phyloP scores from a whole-genome alignment of 2,329 filamentous ascomycete genomes.

The Bipolaris zeicola region DNA sequence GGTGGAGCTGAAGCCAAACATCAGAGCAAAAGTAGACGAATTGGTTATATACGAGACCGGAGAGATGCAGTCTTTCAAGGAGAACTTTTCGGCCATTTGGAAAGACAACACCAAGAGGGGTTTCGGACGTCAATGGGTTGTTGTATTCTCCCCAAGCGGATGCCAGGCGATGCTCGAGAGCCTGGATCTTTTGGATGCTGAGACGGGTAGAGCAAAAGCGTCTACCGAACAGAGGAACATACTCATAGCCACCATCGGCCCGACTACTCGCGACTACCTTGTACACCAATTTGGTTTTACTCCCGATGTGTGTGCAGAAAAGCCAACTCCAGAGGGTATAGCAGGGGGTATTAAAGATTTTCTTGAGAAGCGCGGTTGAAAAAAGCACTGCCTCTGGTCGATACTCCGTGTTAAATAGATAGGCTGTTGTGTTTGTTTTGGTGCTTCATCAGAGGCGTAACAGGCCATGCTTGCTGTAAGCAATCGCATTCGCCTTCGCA shows the following conservation, averaged over 20 bases:
- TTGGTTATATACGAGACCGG: conserved; percentile 85
- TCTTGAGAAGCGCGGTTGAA: conserved; percentile 1
- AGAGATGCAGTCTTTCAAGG: conserved; percentile 77
- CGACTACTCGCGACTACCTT: conserved; percentile 83
- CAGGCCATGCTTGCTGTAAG: not conserved
- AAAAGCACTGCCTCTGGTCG: not conserved
- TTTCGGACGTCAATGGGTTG: conserved; percentile 66
- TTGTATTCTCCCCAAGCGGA: conserved; percentile 71
- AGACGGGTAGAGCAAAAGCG: conserved; percentile 44
- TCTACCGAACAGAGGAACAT: conserved; percentile 51
- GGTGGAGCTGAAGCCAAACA: conserved; percentile 53
- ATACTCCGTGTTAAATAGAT: not conserved
- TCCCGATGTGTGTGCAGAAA: conserved; percentile 79
- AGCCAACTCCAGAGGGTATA: conserved; percentile 81
- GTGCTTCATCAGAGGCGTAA: not conserved
- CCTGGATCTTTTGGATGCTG: conserved; percentile 53
- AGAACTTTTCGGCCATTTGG: conserved; percentile 65
- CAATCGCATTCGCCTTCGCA: not conserved
- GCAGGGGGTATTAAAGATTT: conserved; percentile 65
- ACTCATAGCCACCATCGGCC: conserved; percentile 85
- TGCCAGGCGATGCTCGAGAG: conserved; percentile 65
- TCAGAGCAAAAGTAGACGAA: conserved; percentile 73
- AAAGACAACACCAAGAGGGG: conserved; percentile 49
- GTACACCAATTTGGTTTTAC: conserved; percentile 66
- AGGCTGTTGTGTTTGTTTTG: not conserved